These are phyloP conservation scores for Colletotrichum tofieldiae DNA, from an alignment of 2,329 filamentous ascomycete genomes.

Conservation along the genomic window DNA sequence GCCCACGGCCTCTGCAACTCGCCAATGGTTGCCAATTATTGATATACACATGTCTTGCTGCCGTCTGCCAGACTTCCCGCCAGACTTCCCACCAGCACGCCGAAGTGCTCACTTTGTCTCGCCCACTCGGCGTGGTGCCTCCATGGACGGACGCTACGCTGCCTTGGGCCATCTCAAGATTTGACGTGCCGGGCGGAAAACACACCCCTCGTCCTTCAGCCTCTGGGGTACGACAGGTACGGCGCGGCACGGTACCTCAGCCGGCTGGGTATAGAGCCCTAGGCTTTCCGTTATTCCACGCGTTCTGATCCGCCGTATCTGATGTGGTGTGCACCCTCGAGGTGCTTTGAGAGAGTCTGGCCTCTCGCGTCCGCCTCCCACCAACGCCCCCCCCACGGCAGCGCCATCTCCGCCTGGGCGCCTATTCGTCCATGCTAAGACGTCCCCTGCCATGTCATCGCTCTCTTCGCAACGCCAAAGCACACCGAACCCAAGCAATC, in stretches of 20 bases:
- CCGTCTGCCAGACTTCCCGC: not conserved
- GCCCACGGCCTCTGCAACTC: constrained; percentile 10
- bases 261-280: not conserved
- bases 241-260: not conserved
- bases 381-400: not conserved
- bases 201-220: not conserved
- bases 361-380: constrained; percentile 8
- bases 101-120: not conserved
- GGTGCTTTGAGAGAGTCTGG: constrained; percentile 1
- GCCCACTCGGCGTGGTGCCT: not conserved
- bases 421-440: constrained; percentile 16
- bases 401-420: constrained; percentile 11
- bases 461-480: constrained; percentile 17
- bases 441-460: not conserved
- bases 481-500: constrained; percentile 19
- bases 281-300: not conserved
- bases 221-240: not conserved
- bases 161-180: not conserved
- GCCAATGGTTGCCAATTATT: not conserved
- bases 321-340: not conserved
- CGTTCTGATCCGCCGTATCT: not conserved
- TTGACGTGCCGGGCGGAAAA: constrained; percentile 8
- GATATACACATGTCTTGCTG: not conserved
- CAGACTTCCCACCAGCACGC: not conserved
- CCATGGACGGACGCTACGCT: not conserved